A percentile compares a stretch with the other conserved stretches of the same genome.
Conservation (phyloP, 768 basidiomycete genomes). For the Serendipita indica region DNA sequence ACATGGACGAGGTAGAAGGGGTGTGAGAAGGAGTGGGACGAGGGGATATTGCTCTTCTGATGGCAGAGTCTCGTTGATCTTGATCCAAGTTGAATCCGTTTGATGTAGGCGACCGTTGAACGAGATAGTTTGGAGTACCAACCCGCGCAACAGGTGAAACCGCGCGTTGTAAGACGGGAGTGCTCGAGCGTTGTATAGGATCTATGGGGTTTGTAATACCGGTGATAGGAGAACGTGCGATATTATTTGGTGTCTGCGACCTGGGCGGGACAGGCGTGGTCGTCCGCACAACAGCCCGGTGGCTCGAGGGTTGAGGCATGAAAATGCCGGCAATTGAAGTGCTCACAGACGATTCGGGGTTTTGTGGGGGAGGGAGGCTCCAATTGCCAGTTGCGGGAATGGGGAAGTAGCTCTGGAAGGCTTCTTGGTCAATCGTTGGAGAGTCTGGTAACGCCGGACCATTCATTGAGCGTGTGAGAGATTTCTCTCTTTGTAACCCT, state of each 20-base stretch:
- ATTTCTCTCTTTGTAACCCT: conserved; percentile 22
- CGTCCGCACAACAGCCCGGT: background rate
- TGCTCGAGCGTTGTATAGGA: no score
- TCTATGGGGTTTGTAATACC: no score
- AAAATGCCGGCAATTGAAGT: background rate
- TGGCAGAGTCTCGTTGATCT: background rate
- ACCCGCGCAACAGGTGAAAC: background rate
- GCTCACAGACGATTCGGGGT: background rate
- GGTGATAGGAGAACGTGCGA: background rate
- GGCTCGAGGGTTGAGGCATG: background rate
- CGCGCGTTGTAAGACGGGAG: background rate
- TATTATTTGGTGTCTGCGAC: background rate
- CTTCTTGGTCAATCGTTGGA: conserved; percentile 24
- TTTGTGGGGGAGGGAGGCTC: background rate
- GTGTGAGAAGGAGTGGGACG: conserved; percentile 4
- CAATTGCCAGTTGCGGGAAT: conserved; percentile 1
- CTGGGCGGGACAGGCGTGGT: background rate
- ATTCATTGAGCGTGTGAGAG: conserved; percentile 33
- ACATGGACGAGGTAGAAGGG: background rate
- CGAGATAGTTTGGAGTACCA: conserved; percentile 1
- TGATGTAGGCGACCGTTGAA: background rate
- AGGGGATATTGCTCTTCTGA: background rate
- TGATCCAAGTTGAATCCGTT: conserved; percentile 1
- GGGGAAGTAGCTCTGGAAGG: background rate
- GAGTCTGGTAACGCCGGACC: conserved; percentile 49